Evolutionary conservation across 805 yeast genomes (phyloP), one percentile per base, ranked within the genome.

Genomic region (Wickerhamiella dianesei): DNA sequence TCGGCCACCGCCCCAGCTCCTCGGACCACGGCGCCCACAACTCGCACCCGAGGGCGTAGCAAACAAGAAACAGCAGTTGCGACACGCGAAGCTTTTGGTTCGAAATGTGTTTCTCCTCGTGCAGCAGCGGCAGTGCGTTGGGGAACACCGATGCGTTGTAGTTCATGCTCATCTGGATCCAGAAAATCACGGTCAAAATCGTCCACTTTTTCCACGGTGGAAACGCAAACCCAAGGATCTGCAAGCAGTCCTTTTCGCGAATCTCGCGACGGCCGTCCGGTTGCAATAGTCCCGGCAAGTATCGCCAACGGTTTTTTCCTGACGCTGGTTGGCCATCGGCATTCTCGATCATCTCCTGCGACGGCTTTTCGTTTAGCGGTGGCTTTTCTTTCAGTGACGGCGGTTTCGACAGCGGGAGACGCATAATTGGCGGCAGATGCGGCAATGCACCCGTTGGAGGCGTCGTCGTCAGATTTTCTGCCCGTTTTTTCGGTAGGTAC

Each of bases 1-100:
- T 80, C 3, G 71, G 61, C 52, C 71, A 68, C 40, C 88, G 65
- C 1, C 88, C 89, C 51, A 74, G 72, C 51, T 77, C 68, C 56
- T 82, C 89, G 43, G 82, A 75, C 25, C 82, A 58, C 2, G 88
- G 88, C 1, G 85, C 80, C 52, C 75, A 72, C 2, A 74, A 50
- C 62, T 75, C 66, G 3, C 78, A 77, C 2, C 79, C 79, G 32
- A 74, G 44, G 39, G 77, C 81, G 54, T 76, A 76, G 4, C 77
- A 77, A 16, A 75, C 58, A 12, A 75, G 75, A 50, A 72, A 75
- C 39, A 75, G 51, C 13, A 75, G 59, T 50, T 75, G 63, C 2
- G 77, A 77, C 25, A 75, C 61, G 1, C 73, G 65, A 1, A 76
- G 76, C 9, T 65, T 63, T 4, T 68, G 68, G 35, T 64, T 64